A percentile compares a stretch with the other conserved stretches of the same genome.
Evolutionary conservation across 129 eudicot species (phyloP).

Genomic region (Calendula officinalis): DNA sequence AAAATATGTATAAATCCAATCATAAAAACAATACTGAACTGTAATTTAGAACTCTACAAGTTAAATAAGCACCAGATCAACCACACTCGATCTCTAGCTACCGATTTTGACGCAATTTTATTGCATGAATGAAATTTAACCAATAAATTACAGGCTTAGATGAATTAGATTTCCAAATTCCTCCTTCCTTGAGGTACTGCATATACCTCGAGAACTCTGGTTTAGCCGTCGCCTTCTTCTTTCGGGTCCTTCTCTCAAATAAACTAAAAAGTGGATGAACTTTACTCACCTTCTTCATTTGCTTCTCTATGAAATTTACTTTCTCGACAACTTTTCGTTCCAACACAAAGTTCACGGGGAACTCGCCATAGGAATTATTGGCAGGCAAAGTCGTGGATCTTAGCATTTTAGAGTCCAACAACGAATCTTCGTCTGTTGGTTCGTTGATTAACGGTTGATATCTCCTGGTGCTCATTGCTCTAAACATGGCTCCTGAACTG

Average conservation of each 20-base stretch:
- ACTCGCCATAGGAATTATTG: constrained; percentile 29
- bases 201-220: constrained; percentile 73
- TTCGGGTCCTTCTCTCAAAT: constrained; percentile 37
- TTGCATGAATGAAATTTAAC: not conserved
- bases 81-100: not conserved
- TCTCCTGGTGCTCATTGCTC: constrained; percentile 51
- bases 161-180: constrained; percentile 39
- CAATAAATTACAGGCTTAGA: constrained; percentile 48
- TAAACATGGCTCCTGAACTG: constrained; percentile 54
- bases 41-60: not conserved
- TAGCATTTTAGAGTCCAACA: constrained; percentile 28
- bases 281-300: constrained; percentile 56
- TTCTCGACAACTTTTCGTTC: constrained; percentile 17
- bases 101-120: not conserved
- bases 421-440: not conserved
- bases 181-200: constrained; percentile 75
- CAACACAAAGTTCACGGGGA: constrained; percentile 4
- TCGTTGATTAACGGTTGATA: constrained; percentile 43
- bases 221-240: constrained; percentile 68
- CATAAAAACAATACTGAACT: no score
- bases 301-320: constrained; percentile 21
- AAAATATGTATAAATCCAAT: no score
- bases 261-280: constrained; percentile 56
- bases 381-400: constrained; percentile 43
- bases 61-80: not conserved